phyloP scores from a whole-genome alignment of 805 yeast genomes.

The Ogataea kodamae region DNA sequence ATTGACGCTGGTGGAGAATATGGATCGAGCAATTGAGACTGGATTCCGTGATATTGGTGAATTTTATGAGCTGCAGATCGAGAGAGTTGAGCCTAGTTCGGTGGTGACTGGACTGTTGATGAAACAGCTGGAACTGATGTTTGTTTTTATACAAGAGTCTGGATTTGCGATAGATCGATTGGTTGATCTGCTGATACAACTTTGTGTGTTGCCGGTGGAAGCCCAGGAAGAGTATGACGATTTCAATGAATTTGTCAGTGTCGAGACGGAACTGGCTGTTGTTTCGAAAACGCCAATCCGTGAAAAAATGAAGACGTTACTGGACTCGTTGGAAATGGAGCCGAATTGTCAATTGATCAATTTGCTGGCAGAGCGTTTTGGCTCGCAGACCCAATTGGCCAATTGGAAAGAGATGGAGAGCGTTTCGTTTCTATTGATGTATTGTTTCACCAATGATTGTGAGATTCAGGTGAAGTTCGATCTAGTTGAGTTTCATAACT shows the following conservation, averaged over 20 bases:
- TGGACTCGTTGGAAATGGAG: constrained; percentile 44
- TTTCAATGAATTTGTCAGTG: constrained; percentile 66
- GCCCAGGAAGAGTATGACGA: constrained; percentile 53
- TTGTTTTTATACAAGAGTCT: constrained; percentile 12
- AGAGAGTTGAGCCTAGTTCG: constrained; percentile 21
- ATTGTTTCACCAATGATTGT: constrained; percentile 41
- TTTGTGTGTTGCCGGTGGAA: constrained; percentile 42
- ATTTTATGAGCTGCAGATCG: constrained; percentile 22
- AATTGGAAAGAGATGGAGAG: constrained; percentile 40
- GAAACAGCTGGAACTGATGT: constrained; percentile 28
- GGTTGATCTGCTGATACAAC: constrained; percentile 32
- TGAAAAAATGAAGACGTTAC: constrained; percentile 54
- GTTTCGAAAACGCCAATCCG: constrained; percentile 46
- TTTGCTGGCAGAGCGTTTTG: constrained; percentile 15
- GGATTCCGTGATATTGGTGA: constrained; percentile 22
- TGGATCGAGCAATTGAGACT: constrained; percentile 2
- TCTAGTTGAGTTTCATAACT: constrained; percentile 24
- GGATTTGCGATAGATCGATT: constrained; percentile 23
- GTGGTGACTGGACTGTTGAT: constrained; percentile 24
- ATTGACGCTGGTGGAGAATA: constrained; percentile 11
- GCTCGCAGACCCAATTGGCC: constrained; percentile 5
- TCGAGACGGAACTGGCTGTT: constrained; percentile 65
- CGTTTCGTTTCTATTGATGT: constrained; percentile 37
- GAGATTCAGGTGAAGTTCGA: constrained; percentile 22
- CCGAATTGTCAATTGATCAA: constrained; percentile 36